Base-by-base conservation (phyloP, 441 rosid genomes). In the Bocquillonia castaneifolia region DNA sequence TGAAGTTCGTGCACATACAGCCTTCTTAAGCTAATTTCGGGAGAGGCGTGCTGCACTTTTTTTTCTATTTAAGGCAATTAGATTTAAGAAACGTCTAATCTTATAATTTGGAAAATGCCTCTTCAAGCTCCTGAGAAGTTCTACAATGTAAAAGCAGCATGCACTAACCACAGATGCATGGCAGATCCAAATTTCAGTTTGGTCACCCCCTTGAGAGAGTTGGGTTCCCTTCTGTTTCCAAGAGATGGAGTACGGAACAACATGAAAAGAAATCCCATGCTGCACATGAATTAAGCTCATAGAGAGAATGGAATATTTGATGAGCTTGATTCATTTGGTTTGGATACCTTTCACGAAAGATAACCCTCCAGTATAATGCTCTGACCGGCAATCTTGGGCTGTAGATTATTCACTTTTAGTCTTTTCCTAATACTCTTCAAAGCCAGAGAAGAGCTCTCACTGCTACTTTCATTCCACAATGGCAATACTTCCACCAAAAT, bases 401-500 rank as follows among this genome's bases (percentile, higher is more conserved):
- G 84, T 64, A 94, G 70, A 68, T 83, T 81, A 75, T 79, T 80
- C 55, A 90, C 54, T 59, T 72, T 52, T 14, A 81, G 72, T 39
- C 79, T 78, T 71, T 75, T 74, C 63, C 68, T 78, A 50, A 84
- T 63, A 68, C 70, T 65, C 37, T 83, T 76, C 69, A 82, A 71
- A 17, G 72, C 74, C 2, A 20, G 42, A 3, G 71, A 42, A 47
- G 73, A 72, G 45, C 55, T 70, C 26, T 48, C 69, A 13, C 72
- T 71, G 6, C 68, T 67, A 59, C 59, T 22, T 59, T 67, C 85
- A 55, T 67, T 73, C 93, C 87, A 91, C 61, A 81, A 36, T 14
- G 96, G 96, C 70, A 87, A 72, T 45, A 89, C 76, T 82, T 91
- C 99, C 67, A 88, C 72, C 5, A 88, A 10, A 22, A 90, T 51